Evolutionary conservation across 495 filamentous ascomycete genomes (phyloP).

Genomic region (Thermothielavioides terrestris): DNA sequence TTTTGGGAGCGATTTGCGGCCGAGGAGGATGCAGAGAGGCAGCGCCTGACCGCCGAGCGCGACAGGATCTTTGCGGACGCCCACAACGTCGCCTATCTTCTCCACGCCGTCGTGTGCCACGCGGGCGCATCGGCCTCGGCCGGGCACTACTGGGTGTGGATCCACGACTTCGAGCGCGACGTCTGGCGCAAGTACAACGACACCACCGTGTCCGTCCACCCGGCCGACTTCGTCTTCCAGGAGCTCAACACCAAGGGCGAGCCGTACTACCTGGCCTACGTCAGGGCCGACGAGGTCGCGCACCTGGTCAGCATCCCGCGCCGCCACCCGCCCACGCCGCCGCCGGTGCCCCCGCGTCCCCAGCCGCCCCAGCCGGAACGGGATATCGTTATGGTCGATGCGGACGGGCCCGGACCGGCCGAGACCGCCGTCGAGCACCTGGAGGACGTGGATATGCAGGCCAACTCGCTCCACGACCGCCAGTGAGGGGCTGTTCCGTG

Average conservation of each 20-base stretch:
- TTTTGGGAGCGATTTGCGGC: conserved; percentile 6
- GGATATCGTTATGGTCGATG: conserved; percentile 3
- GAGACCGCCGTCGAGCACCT: neutral
- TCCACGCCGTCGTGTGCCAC: conserved; percentile 91
- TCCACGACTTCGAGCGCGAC: conserved; percentile 71
- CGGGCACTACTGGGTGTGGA: conserved; percentile 97
- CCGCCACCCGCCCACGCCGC: conserved; percentile 4
- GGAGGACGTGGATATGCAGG: neutral
- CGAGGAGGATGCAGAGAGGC: conserved; percentile 7
- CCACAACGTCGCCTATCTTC: conserved; percentile 59
- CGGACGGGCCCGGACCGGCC: neutral
- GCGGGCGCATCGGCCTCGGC: conserved; percentile 49
- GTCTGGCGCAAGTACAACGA: conserved; percentile 96
- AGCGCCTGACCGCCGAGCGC: conserved; percentile 27
- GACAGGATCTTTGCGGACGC: conserved; percentile 53
- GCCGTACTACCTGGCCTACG: conserved; percentile 85
- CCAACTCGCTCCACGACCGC: neutral
- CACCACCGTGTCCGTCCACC: conserved; percentile 58
- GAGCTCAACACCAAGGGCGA: conserved; percentile 55
- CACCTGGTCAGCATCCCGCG: conserved; percentile 49
- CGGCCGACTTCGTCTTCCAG: conserved; percentile 55
- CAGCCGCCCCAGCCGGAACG: neutral
- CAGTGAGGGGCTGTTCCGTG: neutral
- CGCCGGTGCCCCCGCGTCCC: neutral
- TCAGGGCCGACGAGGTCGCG: conserved; percentile 53